Evolutionary conservation across 2,329 filamentous ascomycete species (phyloP), one percentile per base, ranked within the genome.

Genomic region (Curvularia verruculosa): DNA sequence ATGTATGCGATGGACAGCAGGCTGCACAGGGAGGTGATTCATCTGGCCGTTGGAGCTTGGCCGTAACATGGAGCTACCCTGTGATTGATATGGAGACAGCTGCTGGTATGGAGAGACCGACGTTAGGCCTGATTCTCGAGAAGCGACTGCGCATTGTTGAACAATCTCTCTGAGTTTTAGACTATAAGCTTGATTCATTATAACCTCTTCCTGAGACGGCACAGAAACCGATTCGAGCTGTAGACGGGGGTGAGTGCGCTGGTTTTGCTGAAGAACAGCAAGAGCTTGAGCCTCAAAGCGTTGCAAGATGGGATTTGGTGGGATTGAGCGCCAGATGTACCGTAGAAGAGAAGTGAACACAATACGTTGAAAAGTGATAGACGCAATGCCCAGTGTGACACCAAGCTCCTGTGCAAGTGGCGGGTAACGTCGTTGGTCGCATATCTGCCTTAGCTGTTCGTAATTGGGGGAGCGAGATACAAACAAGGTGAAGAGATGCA

Each of bases 401-500:
- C 79, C 69, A 26, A 89, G 73, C 64, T 89, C 87, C 51, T 80
- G 78, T 31, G 84, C 79, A n/a, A 87, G 73, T 5, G 86, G 82
- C 3, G 86, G 86, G 62, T 81, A 84, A 1, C 60, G 59, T 63
- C 56, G 68, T 31, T 48, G 36, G 39, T 52, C 55, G 60, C 61
- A 79, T 31, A 5, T 21, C 2, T 24, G 10, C 47, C 40, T 64
- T 15, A 74, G 23, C 1, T 21, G 18, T 3, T 31, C 24, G 19
- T 58, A 69, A 12, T 59, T 48, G 1, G 24, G 23, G 4, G 66
- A 75, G 46, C 82, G 84, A 0, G 64, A 55, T 19, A 79, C 71
- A 15, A 87, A 81, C 13, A 78, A 55, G 0, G 56, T 13, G 23
- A 81, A 62, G 7, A 59, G 64, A 7, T 58, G 24, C 29, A 56